Evolutionary conservation across 2,329 filamentous ascomycete species (phyloP).

Genomic region (Aspergillus sergii): DNA sequence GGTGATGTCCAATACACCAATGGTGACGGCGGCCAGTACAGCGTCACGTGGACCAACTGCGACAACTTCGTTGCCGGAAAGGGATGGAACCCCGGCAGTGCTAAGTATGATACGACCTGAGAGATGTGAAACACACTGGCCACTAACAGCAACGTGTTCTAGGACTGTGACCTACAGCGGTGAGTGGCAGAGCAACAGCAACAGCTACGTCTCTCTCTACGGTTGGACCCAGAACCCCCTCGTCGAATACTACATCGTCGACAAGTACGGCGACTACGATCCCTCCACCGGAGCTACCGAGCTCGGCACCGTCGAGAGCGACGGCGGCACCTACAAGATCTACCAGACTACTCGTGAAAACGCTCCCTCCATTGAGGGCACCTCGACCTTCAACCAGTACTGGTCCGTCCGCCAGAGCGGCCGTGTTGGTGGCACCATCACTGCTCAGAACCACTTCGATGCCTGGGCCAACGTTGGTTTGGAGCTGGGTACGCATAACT

Average conservation of each 20-base stretch:
- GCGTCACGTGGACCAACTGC: slow-evolving; percentile 47
- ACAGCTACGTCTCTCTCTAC: slow-evolving; percentile 41
- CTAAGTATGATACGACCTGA: slow-evolving; percentile 42
- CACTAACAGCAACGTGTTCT: not conserved
- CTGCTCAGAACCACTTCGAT: slow-evolving; percentile 40
- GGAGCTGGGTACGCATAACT: slow-evolving; percentile 36
- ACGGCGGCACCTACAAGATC: slow-evolving; percentile 44
- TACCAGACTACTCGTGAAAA: slow-evolving; percentile 41
- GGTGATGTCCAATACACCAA: slow-evolving; percentile 52
- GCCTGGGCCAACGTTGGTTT: slow-evolving; percentile 38
- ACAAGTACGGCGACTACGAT: slow-evolving; percentile 38
- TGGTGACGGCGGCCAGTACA: slow-evolving; percentile 48
- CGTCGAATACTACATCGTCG: slow-evolving; percentile 44
- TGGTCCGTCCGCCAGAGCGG: slow-evolving; percentile 44
- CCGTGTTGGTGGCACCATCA: slow-evolving; percentile 41
- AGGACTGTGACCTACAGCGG: slow-evolving; percentile 33
- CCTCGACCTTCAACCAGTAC: slow-evolving; percentile 47
- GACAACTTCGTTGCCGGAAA: slow-evolving; percentile 62
- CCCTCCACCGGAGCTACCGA: slow-evolving; percentile 31
- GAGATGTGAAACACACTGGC: not conserved
- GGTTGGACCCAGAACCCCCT: slow-evolving; percentile 45
- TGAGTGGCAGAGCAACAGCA: slow-evolving; percentile 32
- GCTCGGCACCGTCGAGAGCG: slow-evolving; percentile 40
- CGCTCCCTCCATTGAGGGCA: slow-evolving; percentile 44
- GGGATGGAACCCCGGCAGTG: slow-evolving; percentile 59